phyloP scores from a whole-genome alignment of 306 rosid genomes.

The Dalbergia cochinchinensis region DNA sequence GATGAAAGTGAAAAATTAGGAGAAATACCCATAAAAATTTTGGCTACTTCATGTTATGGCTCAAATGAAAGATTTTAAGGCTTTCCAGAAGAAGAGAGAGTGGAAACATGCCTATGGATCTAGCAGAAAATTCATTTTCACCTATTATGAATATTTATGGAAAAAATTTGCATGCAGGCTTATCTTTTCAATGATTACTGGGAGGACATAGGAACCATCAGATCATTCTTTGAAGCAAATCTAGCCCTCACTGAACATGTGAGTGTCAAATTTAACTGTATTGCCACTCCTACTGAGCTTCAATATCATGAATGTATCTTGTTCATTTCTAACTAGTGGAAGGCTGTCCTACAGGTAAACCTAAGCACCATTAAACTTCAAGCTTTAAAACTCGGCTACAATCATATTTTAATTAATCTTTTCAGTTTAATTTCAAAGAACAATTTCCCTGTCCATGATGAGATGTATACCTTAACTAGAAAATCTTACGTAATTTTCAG shows the following conservation, averaged over 20 bases:
- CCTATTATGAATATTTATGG: constrained; percentile 29
- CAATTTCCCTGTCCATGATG: constrained; percentile 15
- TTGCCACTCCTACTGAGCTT: constrained; percentile 33
- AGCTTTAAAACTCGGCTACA: constrained; percentile 23
- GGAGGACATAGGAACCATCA: constrained; percentile 97
- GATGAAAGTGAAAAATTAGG: too few relatives aligned
- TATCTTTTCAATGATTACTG: constrained; percentile 95
- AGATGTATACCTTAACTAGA: constrained; percentile 30
- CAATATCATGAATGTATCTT: neutral
- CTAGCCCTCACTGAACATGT: constrained; percentile 94
- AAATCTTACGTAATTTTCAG: constrained; percentile 57
- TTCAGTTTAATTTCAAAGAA: constrained; percentile 24
- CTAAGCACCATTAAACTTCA: constrained; percentile 14
- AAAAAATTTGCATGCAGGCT: constrained; percentile 66
- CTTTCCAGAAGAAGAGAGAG: constrained; percentile 1
- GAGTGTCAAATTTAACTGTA: constrained; percentile 48
- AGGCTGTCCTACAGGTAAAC: constrained; percentile 15
- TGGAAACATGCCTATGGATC: constrained; percentile 13
- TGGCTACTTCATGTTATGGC: neutral
- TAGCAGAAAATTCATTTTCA: constrained; percentile 30
- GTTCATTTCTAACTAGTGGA: constrained; percentile 31
- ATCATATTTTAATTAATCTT: constrained; percentile 4
- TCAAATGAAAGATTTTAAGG: neutral
- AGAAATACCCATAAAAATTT: neutral
- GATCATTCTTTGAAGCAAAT: constrained; percentile 96